Base-by-base conservation (phyloP, 805 yeast species). In the Ascoidea rubescens region DNA sequence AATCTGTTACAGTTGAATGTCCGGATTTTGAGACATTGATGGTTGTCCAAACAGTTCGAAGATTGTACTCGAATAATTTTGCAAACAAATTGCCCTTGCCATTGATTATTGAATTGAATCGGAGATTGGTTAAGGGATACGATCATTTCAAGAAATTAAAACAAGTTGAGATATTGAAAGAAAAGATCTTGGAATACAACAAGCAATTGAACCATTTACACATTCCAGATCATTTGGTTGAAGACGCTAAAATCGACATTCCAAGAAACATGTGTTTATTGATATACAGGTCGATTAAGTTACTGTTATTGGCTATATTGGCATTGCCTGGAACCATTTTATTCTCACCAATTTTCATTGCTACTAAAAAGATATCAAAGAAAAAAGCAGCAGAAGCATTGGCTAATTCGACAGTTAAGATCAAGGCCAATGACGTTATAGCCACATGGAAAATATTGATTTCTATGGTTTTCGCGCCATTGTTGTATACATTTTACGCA, bases 391-490 rank as follows among this genome's bases (percentile, higher is more conserved):
- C 67, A 53, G 75, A 78, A 48, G 99, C 98, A 0, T 72, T 93
- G 55, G 90, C 89, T 8, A 82, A 77, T 5, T 89, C 97, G 0
- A 76, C 89, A 0, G 99, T 93, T 28, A 93, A 93, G 64, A 82
- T 93, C 55, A 81, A 82, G 62, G 99, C 96, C 16, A 84, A 81
- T 53, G 99, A 93, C 66, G 97, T 93, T 31, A 78, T 93, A 54
- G 98, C 98, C 1, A 90, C 98, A 1, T 93, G 99, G 99, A 93
- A 93, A 67, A 83, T 93, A 48, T 71, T 93, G 56, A 88, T 91
- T 45, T 81, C 90, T 42, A 77, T 93, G 77, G 95, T 91, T 5
- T 69, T 87, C 51, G 95, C 97, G 0, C 99, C 99, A 2, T 64
- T 87, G 46, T 70, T 93, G 32, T 93, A 91, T 70, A 78, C 81